Conservation (phyloP, 1,139 yeast genomes). For the Scheffersomyces titani region DNA sequence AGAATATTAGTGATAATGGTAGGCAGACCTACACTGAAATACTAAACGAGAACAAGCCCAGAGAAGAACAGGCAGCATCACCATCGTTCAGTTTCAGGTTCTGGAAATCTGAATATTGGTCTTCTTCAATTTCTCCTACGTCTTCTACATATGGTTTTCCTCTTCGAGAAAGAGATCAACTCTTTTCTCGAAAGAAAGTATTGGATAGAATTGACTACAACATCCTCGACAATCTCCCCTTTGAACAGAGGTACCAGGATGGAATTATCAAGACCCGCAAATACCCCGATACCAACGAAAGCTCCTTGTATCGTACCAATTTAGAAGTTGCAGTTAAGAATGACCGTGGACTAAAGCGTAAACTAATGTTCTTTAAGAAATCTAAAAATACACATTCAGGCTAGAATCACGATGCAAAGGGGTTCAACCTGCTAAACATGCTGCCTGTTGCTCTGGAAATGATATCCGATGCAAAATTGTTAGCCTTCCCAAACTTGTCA, state of each 20-base stretch:
- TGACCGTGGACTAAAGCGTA: neutral
- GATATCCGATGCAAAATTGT: conserved; percentile 50
- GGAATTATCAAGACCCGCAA: neutral
- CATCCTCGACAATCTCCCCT: neutral
- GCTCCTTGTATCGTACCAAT: neutral
- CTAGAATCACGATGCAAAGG: conserved; percentile 27
- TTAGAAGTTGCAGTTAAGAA: neutral
- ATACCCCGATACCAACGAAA: neutral
- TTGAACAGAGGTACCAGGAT: neutral
- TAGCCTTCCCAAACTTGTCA: conserved; percentile 88
- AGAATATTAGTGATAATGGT: neutral
- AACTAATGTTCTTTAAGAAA: neutral
- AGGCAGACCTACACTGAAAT: neutral
- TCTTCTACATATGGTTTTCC: neutral
- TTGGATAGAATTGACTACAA: neutral
- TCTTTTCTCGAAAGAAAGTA: neutral
- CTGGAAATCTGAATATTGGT: neutral
- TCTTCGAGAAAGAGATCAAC: neutral
- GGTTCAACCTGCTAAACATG: conserved; percentile 52
- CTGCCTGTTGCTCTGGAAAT: conserved; percentile 53
- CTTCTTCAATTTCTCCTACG: neutral
- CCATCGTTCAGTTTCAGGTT: neutral
- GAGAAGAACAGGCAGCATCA: neutral
- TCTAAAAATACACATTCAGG: conserved; percentile 8
- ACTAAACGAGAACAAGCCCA: neutral